Evolutionary conservation across 495 filamentous ascomycete genomes (phyloP).

Genomic region (Neurospora discreta): DNA sequence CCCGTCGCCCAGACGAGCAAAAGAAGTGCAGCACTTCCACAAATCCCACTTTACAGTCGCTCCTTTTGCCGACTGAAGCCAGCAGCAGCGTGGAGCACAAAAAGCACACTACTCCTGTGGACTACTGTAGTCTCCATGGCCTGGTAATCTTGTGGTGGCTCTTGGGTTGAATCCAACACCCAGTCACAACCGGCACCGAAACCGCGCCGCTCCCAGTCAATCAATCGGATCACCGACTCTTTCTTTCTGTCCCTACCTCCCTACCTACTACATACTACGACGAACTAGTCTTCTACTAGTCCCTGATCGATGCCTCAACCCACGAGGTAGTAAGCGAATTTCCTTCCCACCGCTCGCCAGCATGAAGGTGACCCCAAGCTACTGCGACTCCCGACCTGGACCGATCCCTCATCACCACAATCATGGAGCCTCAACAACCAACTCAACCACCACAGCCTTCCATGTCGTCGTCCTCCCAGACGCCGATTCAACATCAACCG

Average conservation of each 20-base stretch:
- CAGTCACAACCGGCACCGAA: neutral
- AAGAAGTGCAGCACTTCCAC: neutral
- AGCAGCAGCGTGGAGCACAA: neutral
- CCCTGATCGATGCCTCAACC: conserved; percentile 3
- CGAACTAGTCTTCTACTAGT: neutral
- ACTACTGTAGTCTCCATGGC: neutral
- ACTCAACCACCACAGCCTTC: conserved; percentile 16
- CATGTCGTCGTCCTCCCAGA: neutral
- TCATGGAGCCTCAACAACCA: conserved; percentile 24
- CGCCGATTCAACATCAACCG: conserved; percentile 11
- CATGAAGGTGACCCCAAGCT: conserved; percentile 17
- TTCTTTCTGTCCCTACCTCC: neutral
- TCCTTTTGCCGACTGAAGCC: neutral
- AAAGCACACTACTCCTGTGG: neutral
- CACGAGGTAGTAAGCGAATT: conserved; percentile 2
- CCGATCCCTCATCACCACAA: conserved; percentile 4
- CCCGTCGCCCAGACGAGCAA: neutral
- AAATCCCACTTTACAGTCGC: neutral
- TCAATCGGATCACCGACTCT: neutral
- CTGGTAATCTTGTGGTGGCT: neutral
- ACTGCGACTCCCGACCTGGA: conserved; percentile 8
- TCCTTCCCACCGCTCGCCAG: conserved; percentile 9
- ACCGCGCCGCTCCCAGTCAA: conserved; percentile 3
- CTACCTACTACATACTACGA: neutral
- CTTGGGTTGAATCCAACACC: neutral